phyloP scores from a whole-genome alignment of 164 flowering plant genomes.

The Buxus sempervirens region DNA sequence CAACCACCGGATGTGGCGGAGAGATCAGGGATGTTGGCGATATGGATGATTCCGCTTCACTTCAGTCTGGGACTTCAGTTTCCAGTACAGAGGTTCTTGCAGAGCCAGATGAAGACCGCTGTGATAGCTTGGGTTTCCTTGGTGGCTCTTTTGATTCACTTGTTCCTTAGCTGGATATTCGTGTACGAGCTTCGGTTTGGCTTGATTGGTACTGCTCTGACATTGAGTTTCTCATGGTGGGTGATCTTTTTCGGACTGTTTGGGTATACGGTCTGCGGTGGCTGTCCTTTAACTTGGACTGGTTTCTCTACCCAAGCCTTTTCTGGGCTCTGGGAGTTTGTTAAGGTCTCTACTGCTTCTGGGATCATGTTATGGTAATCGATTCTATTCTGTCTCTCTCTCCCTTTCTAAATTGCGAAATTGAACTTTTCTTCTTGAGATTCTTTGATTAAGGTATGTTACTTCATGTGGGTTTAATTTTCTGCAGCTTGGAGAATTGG shows the following conservation, averaged over 20 bases:
- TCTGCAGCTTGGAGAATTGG: no score
- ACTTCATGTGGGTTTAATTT: no score
- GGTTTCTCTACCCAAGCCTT: constrained; percentile 49
- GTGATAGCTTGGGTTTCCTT: constrained; percentile 38
- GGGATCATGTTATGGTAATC: no score
- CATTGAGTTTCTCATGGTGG: constrained; percentile 53
- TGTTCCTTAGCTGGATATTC: constrained; percentile 38
- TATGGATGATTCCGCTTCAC: constrained; percentile 46
- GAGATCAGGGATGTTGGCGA: constrained; percentile 38
- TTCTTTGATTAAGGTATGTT: constrained; percentile 40
- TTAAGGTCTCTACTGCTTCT: no score
- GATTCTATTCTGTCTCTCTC: no score
- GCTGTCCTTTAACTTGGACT: constrained; percentile 27
- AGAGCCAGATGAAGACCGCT: constrained; percentile 43
- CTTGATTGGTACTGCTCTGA: constrained; percentile 32
- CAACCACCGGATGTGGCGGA: constrained; percentile 38
- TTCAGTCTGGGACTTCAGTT: constrained; percentile 45
- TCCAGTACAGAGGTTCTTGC: constrained; percentile 49
- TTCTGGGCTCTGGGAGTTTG: no score
- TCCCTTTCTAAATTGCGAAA: no score
- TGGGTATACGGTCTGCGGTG: no score
- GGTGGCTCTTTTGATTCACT: constrained; percentile 32
- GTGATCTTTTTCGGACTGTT: constrained; percentile 28
- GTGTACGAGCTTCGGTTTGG: constrained; percentile 35
- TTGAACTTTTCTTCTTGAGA: no score